A percentile compares a stretch with the other conserved stretches of the same genome.
These are phyloP conservation scores for Brassica incana DNA, from an alignment of 345 rosid species.

Conservation along the genomic window DNA sequence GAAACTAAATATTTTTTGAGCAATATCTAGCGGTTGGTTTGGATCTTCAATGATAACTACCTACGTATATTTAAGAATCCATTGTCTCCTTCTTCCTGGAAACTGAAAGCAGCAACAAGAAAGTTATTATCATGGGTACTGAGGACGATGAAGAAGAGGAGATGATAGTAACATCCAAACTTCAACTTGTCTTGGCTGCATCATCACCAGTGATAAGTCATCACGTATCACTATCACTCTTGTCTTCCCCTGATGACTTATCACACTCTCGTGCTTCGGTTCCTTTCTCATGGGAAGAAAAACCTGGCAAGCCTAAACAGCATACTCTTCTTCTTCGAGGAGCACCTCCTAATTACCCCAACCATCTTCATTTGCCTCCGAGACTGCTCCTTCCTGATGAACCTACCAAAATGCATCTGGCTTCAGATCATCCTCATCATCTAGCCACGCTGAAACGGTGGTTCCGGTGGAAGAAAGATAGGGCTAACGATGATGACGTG, in stretches of 20 bases:
- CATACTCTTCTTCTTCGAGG: constrained; percentile 19
- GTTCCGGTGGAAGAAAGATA: constrained; percentile 46
- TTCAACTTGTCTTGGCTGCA: constrained; percentile 37
- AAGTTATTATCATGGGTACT: constrained; percentile 20
- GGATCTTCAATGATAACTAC: constrained; percentile 5
- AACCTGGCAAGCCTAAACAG: constrained; percentile 78
- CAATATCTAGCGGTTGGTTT: constrained; percentile 9
- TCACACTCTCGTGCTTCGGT: constrained; percentile 57
- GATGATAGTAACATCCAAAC: constrained; percentile 38
- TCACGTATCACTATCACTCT: constrained; percentile 12
- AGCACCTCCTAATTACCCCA: constrained; percentile 23
- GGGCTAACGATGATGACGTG: constrained; percentile 28
- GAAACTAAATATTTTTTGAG: no score
- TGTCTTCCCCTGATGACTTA: constrained; percentile 42
- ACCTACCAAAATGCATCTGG: constrained; percentile 39
- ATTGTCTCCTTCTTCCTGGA: neutral
- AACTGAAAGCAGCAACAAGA: neutral
- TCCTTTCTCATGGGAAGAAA: constrained; percentile 85
- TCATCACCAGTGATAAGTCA: constrained; percentile 44
- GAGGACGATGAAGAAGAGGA: constrained; percentile 11
- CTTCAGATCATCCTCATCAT: neutral
- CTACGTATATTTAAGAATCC: constrained; percentile 19
- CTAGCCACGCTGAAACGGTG: constrained; percentile 32
- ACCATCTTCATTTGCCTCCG: constrained; percentile 61
- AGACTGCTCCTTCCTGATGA: constrained; percentile 43